Conservation (phyloP, 495 filamentous ascomycete genomes). For the Physcia stellaris region DNA sequence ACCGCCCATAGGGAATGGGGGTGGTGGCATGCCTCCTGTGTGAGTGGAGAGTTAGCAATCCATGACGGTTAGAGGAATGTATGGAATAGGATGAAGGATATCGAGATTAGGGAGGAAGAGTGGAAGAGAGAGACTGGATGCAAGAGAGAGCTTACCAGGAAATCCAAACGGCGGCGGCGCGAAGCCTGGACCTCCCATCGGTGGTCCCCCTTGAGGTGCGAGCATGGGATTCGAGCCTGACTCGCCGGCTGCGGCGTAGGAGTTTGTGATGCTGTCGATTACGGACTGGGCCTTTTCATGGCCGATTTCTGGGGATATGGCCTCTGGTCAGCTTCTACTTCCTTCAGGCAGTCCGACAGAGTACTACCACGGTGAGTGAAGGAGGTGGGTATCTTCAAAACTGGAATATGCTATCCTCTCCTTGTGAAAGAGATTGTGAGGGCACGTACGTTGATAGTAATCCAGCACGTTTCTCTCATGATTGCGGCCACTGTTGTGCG, state of each 20-base stretch:
- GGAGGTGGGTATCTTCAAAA: background rate
- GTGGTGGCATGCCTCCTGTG: constrained; percentile 39
- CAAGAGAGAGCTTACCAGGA: constrained; percentile 30
- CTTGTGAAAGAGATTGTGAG: too few relatives aligned
- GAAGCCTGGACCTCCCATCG: constrained; percentile 26
- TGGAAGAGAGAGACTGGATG: background rate
- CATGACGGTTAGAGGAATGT: background rate
- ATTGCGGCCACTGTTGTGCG: constrained; percentile 92
- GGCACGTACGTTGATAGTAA: constrained; percentile 87
- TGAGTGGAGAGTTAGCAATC: background rate
- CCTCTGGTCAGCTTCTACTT: background rate
- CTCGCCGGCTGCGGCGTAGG: constrained; percentile 88
- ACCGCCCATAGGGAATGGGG: constrained; percentile 36
- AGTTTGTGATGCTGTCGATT: constrained; percentile 91
- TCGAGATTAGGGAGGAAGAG: background rate
- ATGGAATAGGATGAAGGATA: background rate
- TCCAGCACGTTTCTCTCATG: constrained; percentile 94
- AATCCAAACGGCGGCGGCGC: constrained; percentile 40
- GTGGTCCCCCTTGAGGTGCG: constrained; percentile 34
- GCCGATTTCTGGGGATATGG: constrained; percentile 61
- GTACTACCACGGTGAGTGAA: background rate
- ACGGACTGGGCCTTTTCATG: constrained; percentile 97
- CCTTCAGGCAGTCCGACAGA: background rate
- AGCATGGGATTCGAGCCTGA: constrained; percentile 72
- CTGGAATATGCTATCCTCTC: too few relatives aligned